These are phyloP conservation scores for Talaromyces verruculosus DNA, from an alignment of 2,329 filamentous ascomycete species.

Conservation along the genomic window DNA sequence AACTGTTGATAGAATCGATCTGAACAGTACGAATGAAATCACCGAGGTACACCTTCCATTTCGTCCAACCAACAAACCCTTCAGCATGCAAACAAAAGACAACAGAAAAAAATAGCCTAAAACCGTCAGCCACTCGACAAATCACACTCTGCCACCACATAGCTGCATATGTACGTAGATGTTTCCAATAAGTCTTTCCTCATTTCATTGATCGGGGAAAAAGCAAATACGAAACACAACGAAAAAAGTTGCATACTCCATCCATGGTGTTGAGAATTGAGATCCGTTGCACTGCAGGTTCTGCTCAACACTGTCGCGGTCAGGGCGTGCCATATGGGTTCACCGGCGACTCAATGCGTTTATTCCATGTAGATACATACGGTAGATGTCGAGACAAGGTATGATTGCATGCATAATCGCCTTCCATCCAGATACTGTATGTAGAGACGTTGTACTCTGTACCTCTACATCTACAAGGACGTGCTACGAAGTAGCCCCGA, in stretches of 20 bases:
- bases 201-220: not conserved
- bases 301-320: not conserved
- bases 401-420: conserved; percentile 10
- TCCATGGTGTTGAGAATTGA: not conserved
- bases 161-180: not conserved
- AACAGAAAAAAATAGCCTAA: not conserved
- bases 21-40: not conserved
- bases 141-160: conserved; percentile 8
- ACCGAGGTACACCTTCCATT: not conserved
- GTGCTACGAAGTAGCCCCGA: not conserved
- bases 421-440: not conserved
- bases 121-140: not conserved
- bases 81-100: not conserved
- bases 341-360: conserved; percentile 1
- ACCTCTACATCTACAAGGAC: not conserved
- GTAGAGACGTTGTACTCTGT: not conserved
- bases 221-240: not conserved
- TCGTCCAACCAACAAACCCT: not conserved
- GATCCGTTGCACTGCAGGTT: not conserved
- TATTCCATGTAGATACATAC: not conserved
- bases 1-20: too few relatives aligned
- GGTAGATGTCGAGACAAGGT: not conserved
- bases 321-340: not conserved
- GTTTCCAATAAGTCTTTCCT: not conserved
- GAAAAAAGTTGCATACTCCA: not conserved